Base-by-base conservation (phyloP, 2,329 filamentous ascomycete species). In the Bipolaris gigantea region DNA sequence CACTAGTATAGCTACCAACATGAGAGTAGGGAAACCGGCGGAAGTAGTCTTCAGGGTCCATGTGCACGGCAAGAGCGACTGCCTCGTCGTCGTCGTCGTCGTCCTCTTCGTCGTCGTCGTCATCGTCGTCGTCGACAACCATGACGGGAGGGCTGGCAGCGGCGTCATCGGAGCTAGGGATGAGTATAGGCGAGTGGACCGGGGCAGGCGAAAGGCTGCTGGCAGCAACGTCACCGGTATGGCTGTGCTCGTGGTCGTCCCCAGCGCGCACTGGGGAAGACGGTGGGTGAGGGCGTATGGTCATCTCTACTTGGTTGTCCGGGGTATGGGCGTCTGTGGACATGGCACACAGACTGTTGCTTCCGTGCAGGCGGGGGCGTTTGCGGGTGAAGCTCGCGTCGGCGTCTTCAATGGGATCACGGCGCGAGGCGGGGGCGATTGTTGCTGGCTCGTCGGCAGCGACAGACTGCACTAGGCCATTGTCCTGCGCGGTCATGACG, bases 371-470 rank as follows among this genome's bases (percentile, higher is more conserved):
- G 42, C 71, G 65, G 55, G 76, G 77, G 64, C 77, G 75, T 71
- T 80, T 80, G 65, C 77, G 76, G 30, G 76, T 74, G 52, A 75
- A 71, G 33, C 75, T 75, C 47, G 73, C 67, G 63, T 79, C 73
- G 50, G 74, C 74, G 70, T 80, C 77, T 64, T 75, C 76, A 55
- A 73, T 72, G 53, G 73, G 71, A 59, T 79, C 74, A 66, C 77
- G 77, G 58, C 72, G 72, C 18, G 69, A 69, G 50, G 69, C 64
- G 58, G 67, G 65, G 60, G 62, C 60, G 55, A 63, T 65, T 64
- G 55, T 67, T 63, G 67, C 64, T 61, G 59, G 59, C 56, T 66
- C 63, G 67, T 67, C 62, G 63, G 65, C 62, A 60, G 65, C 58
- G 51, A 61, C 63, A 64, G 64, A 63, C 65, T 72, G 72, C 68